Evolutionary conservation across 208 protist species (phyloP), one percentile per base, ranked within the genome.

Genomic region (Trypanosoma brucei): DNA sequence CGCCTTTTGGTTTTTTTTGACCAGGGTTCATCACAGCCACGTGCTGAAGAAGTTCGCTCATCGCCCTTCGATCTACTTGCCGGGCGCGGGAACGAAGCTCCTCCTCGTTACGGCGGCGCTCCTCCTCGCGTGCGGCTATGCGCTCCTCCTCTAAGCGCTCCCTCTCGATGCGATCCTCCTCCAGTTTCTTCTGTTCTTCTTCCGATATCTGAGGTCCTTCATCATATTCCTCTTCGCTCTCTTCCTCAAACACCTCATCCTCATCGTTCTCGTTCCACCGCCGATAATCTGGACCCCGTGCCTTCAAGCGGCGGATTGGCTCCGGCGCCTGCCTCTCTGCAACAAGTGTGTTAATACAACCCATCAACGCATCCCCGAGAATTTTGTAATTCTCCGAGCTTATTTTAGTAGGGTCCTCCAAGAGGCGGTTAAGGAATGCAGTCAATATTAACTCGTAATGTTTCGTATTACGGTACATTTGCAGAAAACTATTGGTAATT

Each of bases 21-120:
- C 84, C 80, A 2, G 74, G 55, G 69, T 92, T 88, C 34, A 94
- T 69, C 66, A 91, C 75, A 44, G 83, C 81, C 14, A 70, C 85
- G 31, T 72, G 69, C 69, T 86, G 65, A 38, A 88, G 71, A 57
- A 82, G 52, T 57, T 81, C 66, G 67, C 82, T 81, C 35, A 88
- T 67, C 22, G 70, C 83, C 4, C 57, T 70, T 6, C 75, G 44
- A 59, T 94, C 88, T 30, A 92, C 83, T 65, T 85, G 68, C 22
- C 85, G 78, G 7, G 82, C 79, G 50, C 76, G 71, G 38, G 63
- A 60, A 14, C 63, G 65, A 22, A 92, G 81, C 3, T 55, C 50
- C 56, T 68, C 75, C 62, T 88, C 81, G 54, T 92, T 92, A 52
- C 79, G 78, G 55, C 72, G 60, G 34, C 79, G 76, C 68, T 86